Evolutionary conservation across 176 grass and related monocot species (phyloP), one percentile per base, ranked within the genome.

Genomic region (Avena eriantha): DNA sequence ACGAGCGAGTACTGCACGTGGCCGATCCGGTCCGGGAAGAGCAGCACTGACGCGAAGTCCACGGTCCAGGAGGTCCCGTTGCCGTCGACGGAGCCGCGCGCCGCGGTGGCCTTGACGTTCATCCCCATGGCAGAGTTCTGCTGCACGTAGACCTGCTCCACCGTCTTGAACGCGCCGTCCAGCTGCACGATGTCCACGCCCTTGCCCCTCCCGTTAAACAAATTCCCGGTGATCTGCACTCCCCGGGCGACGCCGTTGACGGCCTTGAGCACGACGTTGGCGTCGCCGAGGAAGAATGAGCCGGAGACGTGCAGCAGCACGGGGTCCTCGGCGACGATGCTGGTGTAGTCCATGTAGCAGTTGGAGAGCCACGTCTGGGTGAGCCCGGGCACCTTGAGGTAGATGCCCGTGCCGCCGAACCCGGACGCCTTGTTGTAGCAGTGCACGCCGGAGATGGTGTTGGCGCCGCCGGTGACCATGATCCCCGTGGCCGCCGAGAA

Each of bases 371-470:
- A 91, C 11, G 95, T 90, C 75, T 98, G 95, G 2, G 89, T 95
- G 26, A 83, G 31, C 1, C 91, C 89, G 0, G 91, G 91, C 4
- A 76, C 2, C 80, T 87, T 93, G 89, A 98, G 80, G 81, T 98
- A 61, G 69, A 98, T 95, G 3, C 95, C 95, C 0, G 82, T 76
- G 64, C 95, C 95, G 12, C 95, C 95, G 68, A 85, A 93, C 0
- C 83, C 89, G 17, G 93, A 15, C 2, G 95, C 93, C 90, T 98
- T 98, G 83, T 98, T 98, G 86, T 98, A 98, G 77, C 95, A 98
- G 87, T 98, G 95, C 65, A 95, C 91, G 57, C 95, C 95, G 39
- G 95, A 88, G 36, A 98, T 83, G n/a, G 87, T 75, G 87, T 98
- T 98, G 50, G 95, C 95, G 55, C 87, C 82, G 17, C 85, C 83